Base-by-base conservation (phyloP, 177 flowering plant species). In the Vitis hybrid region DNA sequence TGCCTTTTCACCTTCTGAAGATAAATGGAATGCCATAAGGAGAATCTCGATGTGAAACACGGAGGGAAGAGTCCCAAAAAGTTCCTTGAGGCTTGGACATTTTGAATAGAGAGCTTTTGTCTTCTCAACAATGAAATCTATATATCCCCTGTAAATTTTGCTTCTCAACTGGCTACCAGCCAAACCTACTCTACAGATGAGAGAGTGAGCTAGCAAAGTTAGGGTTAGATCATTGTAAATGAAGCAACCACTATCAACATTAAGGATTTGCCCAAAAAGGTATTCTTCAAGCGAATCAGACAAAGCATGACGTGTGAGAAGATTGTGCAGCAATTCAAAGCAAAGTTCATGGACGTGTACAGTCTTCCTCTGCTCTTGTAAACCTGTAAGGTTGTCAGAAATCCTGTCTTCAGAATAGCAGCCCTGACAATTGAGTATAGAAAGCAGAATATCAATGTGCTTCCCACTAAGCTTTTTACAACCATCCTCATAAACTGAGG, bases 11-110 rank as follows among this genome's bases (percentile, higher is more conserved):
- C 52, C 82, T 59, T 82, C 85, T 56, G 90, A 66, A 61, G 94
- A 91, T 61, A 89, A 77, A 80, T 95, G 95, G 74, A 91, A 95
- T 57, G 97, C 91, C 87, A 92, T 78, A 49, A 95, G 84, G 74
- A 95, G 87, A 70, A 93, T 85, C 86, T 95, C 92, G 61, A 95
- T 80, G 76, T 95, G 97, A 70, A 88, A 85, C 17, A 75, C 19
- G 62, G 88, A 88, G 9, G 99, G 99, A 68, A 95, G 92, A 52
- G 75, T 62, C 14, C 23, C 83, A 65, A 88, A 72, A 68, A 93
- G 66, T 50, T 90, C 94, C 70, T 82, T 82, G 32, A 86, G 67
- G 69, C 72, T 82, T 56, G 83, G 76, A 59, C 83, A 80, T n/a
- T 70, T 70, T 57, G 76, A 72, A 56, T 72, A 75, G 6, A 88